Conservation (phyloP, 2,329 filamentous ascomycete genomes). For the Colletotrichum sp. region DNA sequence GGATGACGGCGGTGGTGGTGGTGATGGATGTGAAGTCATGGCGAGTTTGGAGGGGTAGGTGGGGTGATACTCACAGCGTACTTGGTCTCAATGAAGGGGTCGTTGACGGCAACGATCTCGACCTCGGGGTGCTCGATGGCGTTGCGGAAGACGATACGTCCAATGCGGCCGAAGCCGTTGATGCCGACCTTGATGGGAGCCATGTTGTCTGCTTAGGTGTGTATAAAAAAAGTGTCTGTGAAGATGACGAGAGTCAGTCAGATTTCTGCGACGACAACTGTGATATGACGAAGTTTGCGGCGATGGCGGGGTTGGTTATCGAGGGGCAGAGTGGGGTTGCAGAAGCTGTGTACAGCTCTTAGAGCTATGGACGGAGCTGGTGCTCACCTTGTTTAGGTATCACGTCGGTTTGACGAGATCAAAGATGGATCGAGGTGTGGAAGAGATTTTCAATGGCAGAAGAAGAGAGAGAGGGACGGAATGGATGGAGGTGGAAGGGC, state of each 20-base stretch:
- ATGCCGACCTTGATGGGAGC: conserved; percentile 82
- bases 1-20: background rate
- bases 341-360: background rate
- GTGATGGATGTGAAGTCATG: background rate
- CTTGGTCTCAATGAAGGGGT: conserved; percentile 97
- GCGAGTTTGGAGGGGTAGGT: background rate
- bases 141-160: conserved; percentile 99
- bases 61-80: conserved; percentile 81
- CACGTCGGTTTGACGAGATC: conserved; percentile 14
- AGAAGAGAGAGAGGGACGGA: background rate
- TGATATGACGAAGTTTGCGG: background rate
- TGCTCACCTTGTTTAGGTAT: background rate
- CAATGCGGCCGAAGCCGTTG: conserved; percentile 99
- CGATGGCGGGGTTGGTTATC: background rate
- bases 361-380: background rate
- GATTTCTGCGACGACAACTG: background rate
- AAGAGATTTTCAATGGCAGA: conserved; percentile 13
- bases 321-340: background rate
- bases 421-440: background rate
- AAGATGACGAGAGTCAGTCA: background rate
- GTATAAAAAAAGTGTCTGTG: conserved; percentile 18
- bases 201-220: conserved; percentile 33
- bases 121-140: conserved; percentile 89
- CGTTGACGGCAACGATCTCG: conserved; percentile 96
- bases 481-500: conserved; percentile 10